These are phyloP conservation scores for Penicillium occitanis DNA, from an alignment of 2,329 filamentous ascomycete genomes.

Conservation along the genomic window DNA sequence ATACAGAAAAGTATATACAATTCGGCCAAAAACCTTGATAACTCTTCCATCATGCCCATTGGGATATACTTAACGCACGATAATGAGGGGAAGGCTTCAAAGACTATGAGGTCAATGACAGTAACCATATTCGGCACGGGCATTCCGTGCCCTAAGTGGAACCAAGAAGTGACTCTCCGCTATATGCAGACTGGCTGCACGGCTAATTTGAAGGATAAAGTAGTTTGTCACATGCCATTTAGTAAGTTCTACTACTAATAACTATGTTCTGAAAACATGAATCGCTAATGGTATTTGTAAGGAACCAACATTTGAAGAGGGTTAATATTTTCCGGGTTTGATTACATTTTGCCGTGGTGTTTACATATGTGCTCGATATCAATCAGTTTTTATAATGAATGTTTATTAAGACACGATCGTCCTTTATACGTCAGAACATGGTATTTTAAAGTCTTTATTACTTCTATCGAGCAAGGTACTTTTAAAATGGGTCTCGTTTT, in stretches of 20 bases:
- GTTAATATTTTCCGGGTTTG: not conserved
- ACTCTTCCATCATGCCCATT: not conserved
- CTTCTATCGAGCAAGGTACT: not conserved
- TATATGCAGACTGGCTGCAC: not conserved
- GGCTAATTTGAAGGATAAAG: not conserved
- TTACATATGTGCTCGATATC: not conserved
- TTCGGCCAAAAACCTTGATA: not conserved
- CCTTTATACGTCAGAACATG: not conserved
- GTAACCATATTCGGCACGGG: not conserved
- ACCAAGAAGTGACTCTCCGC: not conserved
- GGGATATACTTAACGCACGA: not conserved
- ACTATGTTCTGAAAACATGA: not conserved
- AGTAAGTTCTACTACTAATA: not conserved
- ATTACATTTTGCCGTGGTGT: not conserved
- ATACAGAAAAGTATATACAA: not conserved
- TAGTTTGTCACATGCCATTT: not conserved
- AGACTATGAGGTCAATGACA: not conserved
- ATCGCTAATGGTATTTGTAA: not conserved
- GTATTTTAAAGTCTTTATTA: not conserved
- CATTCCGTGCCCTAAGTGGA: not conserved
- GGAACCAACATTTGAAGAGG: not conserved
- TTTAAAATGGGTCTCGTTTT: constrained; percentile 9
- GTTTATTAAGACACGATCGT: not conserved
- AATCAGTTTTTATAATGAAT: not conserved
- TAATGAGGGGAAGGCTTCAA: not conserved